Percentiles rank a stretch among this genome's conserved stretches.
Conservation (phyloP, 352 stramenopile genomes). For the Nothophytophthora sp. region DNA sequence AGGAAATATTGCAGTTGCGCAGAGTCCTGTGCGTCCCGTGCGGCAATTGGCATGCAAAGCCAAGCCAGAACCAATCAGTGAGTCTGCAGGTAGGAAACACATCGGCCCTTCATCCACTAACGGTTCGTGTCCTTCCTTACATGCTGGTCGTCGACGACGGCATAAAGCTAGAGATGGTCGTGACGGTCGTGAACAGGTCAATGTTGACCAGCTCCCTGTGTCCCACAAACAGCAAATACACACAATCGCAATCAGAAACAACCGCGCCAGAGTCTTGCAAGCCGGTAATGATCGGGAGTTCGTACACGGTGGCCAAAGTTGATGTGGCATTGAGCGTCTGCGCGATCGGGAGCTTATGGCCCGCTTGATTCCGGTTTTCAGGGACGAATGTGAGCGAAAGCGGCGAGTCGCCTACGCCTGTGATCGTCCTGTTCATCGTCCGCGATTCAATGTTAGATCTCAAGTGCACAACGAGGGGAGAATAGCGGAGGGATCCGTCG, state of each 20-base stretch:
- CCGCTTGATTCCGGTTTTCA: conserved; percentile 22
- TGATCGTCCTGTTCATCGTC: conserved; percentile 16
- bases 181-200: conserved; percentile 21
- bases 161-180: conserved; percentile 16
- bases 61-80: too few relatives aligned
- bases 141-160: conserved; percentile 18
- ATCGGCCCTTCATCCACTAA: too few relatives aligned
- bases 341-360: conserved; percentile 15
- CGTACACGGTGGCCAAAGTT: conserved; percentile 21
- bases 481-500: neutral
- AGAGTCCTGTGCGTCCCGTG: conserved; percentile 25
- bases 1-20: conserved; percentile 42
- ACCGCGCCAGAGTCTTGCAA: too few relatives aligned
- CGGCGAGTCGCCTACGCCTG: conserved; percentile 13
- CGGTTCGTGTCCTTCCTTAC: too few relatives aligned
- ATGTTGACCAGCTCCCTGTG: conserved; percentile 24
- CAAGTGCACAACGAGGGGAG: too few relatives aligned
- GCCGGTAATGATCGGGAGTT: too few relatives aligned
- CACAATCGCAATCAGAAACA: neutral
- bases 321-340: conserved; percentile 9
- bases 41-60: neutral
- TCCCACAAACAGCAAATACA: neutral
- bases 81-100: too few relatives aligned
- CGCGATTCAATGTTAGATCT: too few relatives aligned
- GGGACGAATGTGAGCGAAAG: conserved; percentile 23